A percentile compares a stretch with the other conserved stretches of the same genome.
Evolutionary conservation across 306 rosid species (phyloP).

Genomic region (apple (Malus domestica)): ASM211411v1 NC_041804.1:5761001-5761500

Average conservation of each 20-base stretch:
- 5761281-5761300: slow-evolving; percentile 27
- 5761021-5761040: slow-evolving; percentile 49
- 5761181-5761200: slow-evolving; percentile 50
- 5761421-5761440: slow-evolving; percentile 50
- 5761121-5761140: slow-evolving; percentile 29
- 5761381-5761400: slow-evolving; percentile 32
- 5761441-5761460: slow-evolving; percentile 59
- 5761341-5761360: slow-evolving; percentile 21
- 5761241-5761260: slow-evolving; percentile 27
- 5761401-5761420: slow-evolving; percentile 32
- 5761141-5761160: slow-evolving; percentile 24
- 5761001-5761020: slow-evolving; percentile 68
- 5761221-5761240: slow-evolving; percentile 33
- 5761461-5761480: slow-evolving; percentile 35
- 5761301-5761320: slow-evolving; percentile 14
- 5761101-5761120: slow-evolving; percentile 41
- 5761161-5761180: slow-evolving; percentile 6
- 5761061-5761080: slow-evolving; percentile 22
- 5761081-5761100: slow-evolving; percentile 48
- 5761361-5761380: slow-evolving; percentile 42
- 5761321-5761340: slow-evolving; percentile 22
- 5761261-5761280: slow-evolving; percentile 59
- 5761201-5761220: slow-evolving; percentile 49
- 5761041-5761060: slow-evolving; percentile 21
- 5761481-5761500: slow-evolving; percentile 31